Base-by-base conservation (phyloP, 1,284 basidiomycete species). In the Cerrena zonata region DNA sequence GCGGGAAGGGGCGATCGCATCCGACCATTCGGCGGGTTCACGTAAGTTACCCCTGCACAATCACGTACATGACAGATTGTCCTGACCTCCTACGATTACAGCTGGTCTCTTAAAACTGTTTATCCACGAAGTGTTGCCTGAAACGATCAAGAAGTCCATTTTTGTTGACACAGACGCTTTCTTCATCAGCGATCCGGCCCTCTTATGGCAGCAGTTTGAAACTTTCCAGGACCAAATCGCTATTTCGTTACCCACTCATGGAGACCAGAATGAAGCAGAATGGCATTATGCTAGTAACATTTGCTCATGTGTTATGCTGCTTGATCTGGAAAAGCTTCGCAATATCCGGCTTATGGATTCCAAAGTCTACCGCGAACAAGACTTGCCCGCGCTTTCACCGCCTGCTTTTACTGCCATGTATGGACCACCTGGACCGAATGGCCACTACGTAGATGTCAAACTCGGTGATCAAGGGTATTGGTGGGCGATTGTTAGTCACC, bases 381-480 rank as follows among this genome's bases (percentile, higher is more conserved):
- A 50, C 4, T 52, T 52, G 24, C 52, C 62, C 11, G 68, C 75
- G 3, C 61, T 76, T 34, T 65, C 68, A 0, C 72, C 74, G 5
- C 60, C 67, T 12, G 67, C 74, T 30, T 78, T 78, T 56, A 58
- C 57, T 42, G 69, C 69, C 3, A 70, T 72, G 63, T 78, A 71
- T 49, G 76, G 76, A n/a, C 50, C 61, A 12, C 73, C 73, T 2
- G 68, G 63, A 12, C 61, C 62, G 12, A 59, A 63, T 5, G 69
- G 71, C 4, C 67, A 65, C 19, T 75, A 74, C 53, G 59, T 69
- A 47, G 69, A 71, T 54, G 75, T 74, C 4, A 70, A 68, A 27
- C 66, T 78, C 21, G 75, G 74, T 44, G 76, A 77, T 60, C 74
- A 78, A 59, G 73, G 73, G 3, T 78, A 74, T 55, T 77, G 73